A percentile compares a stretch with the other conserved stretches of the same genome.
Evolutionary conservation across 345 rosid species (phyloP).

Genomic region (Odontarrhena argentea): DNA sequence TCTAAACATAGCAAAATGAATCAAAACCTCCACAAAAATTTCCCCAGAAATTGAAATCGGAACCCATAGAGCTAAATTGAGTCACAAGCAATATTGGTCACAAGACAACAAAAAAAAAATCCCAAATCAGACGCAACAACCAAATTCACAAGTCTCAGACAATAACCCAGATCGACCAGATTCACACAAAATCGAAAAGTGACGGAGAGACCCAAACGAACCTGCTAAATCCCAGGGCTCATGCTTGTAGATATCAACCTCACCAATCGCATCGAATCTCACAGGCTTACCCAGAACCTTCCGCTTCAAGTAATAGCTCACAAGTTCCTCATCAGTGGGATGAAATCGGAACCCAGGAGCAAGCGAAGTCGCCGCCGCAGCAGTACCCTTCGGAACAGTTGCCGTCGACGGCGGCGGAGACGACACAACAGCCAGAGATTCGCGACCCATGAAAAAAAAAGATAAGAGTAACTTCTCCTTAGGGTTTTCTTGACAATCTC

Average conservation of each 20-base stretch:
- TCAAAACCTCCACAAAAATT: background rate
- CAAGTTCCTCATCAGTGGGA: constrained; percentile 91
- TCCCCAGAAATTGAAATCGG: constrained; percentile 1
- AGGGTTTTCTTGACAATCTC: constrained; percentile 21
- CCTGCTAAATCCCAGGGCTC: constrained; percentile 94
- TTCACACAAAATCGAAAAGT: background rate
- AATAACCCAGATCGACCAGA: constrained; percentile 20
- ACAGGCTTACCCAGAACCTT: constrained; percentile 71
- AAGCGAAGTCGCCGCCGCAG: constrained; percentile 54
- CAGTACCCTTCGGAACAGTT: background rate
- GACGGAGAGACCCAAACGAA: constrained; percentile 22
- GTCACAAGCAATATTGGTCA: background rate
- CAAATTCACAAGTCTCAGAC: background rate
- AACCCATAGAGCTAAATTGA: background rate
- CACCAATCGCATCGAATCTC: constrained; percentile 71
- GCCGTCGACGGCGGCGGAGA: constrained; percentile 35
- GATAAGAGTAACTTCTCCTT: background rate
- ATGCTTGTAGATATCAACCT: constrained; percentile 84
- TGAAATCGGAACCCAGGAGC: constrained; percentile 97
- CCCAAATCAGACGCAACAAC: constrained; percentile 22
- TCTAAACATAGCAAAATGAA: constrained; percentile 29
- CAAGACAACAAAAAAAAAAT: constrained; percentile 14
- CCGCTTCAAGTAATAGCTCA: constrained; percentile 80
- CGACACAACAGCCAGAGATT: constrained; percentile 33
- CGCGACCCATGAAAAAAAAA: constrained; percentile 42